phyloP scores from a whole-genome alignment of 345 rosid genomes.

The Angophora floribunda region DNA sequence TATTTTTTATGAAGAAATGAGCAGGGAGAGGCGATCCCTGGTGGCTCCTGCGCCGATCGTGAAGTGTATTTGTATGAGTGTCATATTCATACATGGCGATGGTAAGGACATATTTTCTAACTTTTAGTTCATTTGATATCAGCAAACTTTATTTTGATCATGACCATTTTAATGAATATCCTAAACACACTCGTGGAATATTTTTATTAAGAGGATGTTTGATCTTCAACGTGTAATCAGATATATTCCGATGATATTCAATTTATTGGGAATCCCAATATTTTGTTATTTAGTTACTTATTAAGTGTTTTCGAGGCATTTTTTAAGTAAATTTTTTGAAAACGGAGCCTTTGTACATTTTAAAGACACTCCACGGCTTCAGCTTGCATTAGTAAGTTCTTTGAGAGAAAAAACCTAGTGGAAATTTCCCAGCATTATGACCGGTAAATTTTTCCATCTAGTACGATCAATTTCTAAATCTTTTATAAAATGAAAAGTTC shows the following conservation, averaged over 20 bases:
- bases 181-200: neutral
- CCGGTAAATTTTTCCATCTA: too few relatives aligned
- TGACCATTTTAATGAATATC: neutral
- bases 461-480: neutral
- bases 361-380: too few relatives aligned
- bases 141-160: neutral
- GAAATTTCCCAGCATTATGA: neutral
- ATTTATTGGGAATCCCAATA: too few relatives aligned
- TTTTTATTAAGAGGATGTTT: neutral
- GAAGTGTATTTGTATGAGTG: neutral
- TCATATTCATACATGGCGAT: neutral
- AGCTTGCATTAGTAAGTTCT: too few relatives aligned
- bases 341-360: neutral
- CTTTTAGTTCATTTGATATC: neutral
- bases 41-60: neutral
- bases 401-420: neutral
- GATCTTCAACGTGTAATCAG: neutral
- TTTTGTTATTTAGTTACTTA: too few relatives aligned
- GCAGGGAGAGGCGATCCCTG: rapidly evolving
- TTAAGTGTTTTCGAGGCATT: neutral
- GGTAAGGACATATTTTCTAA: neutral
- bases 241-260: neutral
- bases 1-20: neutral
- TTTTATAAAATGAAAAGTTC: neutral
- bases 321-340: too few relatives aligned